Conservation (phyloP, 768 basidiomycete species). For the Pulveroboletus sp. region DNA sequence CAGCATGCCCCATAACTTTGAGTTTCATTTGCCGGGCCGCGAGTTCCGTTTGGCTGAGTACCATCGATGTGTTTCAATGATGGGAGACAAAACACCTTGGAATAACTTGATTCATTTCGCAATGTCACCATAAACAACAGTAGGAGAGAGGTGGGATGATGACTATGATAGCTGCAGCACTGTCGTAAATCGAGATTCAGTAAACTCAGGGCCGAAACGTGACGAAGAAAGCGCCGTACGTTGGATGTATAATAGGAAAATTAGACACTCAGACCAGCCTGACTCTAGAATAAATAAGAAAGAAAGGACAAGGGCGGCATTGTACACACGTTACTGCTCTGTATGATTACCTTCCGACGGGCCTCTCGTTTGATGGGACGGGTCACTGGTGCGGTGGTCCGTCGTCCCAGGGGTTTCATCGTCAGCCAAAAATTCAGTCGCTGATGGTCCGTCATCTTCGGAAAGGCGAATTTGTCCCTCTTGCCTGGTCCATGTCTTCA, state of each 20-base stretch:
- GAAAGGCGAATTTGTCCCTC: constrained; percentile 67
- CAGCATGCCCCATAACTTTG: not conserved
- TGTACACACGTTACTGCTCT: constrained; percentile 1
- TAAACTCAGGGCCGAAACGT: not conserved
- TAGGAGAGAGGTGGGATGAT: not conserved
- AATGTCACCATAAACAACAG: not conserved
- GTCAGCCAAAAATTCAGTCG: constrained; percentile 60
- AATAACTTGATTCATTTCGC: not conserved
- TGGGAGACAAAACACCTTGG: not conserved
- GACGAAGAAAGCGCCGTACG: constrained; percentile 1
- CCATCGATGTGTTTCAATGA: not conserved
- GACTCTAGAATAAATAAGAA: not conserved
- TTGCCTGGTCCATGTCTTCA: constrained; percentile 51
- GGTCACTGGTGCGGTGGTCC: constrained; percentile 25
- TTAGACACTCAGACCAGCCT: not conserved
- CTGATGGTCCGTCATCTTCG: constrained; percentile 69
- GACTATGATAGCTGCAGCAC: not conserved
- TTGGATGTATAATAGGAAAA: not conserved
- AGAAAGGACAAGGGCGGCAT: not conserved
- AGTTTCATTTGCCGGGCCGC: not conserved
- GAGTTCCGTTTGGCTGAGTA: not conserved
- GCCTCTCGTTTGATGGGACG: constrained; percentile 16
- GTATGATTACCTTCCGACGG: constrained; percentile 1
- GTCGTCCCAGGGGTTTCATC: constrained; percentile 47
- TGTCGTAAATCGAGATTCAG: not conserved